Base-by-base conservation (phyloP, 1,284 basidiomycete species). In the Leccinum subfulvum region DNA sequence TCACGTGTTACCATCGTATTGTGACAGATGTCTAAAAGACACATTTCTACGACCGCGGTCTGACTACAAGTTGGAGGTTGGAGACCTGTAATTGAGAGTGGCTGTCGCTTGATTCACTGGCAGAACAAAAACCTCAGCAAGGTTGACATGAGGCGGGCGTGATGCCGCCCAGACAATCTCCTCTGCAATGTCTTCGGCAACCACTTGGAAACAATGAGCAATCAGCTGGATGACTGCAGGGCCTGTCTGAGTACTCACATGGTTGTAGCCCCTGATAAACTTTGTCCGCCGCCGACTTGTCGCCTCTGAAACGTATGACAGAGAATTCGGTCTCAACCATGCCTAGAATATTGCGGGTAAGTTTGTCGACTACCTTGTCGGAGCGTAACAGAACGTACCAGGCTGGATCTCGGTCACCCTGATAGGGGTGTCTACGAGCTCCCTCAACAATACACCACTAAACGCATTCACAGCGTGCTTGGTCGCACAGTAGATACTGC, bases 141-240 rank as follows among this genome's bases (percentile, higher is more conserved):
- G 81, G 73, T 95, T 93, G 57, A 95, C 91, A 71, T 95, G 93
- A 30, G 90, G 82, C 21, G 93, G 93, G 35, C 95, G 88, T 13
- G 90, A 83, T 18, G 96, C 95, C 18, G 89, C 88, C 95, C 95
- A 99, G 11, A 98, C 95, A 71, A 99, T 97, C 77, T 99, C 95
- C 77, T 99, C 96, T 1, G 97, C 97, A 59, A 97, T 90, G 73
- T 97, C 94, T 63, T 89, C 82, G 9, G 90, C 89, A 3, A 85
- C 83, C 72, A 95, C 91, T 88, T 75, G 16, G 33, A 35, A 53
- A 59, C 51, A 3, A 59, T 73, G 16, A 75, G 61, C 23, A 55
- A 11, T 52, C n/a, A 11, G 59, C 60, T 56, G 53, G 26, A 49
- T 58, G 61, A 60, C 56, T 23, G 52, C 8, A 16, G 4, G 9